A percentile compares a stretch with the other conserved stretches of the same genome.
These are phyloP conservation scores for Nannizziopsis barbatae DNA, from an alignment of 2,329 filamentous ascomycete genomes.

Conservation along the genomic window DNA sequence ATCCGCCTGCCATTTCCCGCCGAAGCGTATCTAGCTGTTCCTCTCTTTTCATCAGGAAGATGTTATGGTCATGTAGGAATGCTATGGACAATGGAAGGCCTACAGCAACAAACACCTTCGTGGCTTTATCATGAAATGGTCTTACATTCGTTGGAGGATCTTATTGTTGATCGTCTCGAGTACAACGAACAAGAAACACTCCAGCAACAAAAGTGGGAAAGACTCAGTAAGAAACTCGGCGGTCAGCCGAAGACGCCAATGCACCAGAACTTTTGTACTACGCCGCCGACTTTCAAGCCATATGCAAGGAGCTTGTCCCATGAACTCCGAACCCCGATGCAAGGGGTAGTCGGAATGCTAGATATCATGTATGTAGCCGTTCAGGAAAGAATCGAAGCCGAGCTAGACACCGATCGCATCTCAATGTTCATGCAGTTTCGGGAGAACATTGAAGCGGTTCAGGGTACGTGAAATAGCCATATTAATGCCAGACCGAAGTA, in stretches of 20 bases:
- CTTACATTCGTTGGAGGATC: slow-evolving; percentile 56
- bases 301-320: slow-evolving; percentile 63
- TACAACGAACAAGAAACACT: slow-evolving; percentile 4
- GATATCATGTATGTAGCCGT: slow-evolving; percentile 67
- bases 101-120: slow-evolving; percentile 44
- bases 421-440: slow-evolving; percentile 52
- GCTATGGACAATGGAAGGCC: slow-evolving; percentile 57
- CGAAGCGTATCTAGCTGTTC: slow-evolving; percentile 57
- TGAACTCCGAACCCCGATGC: slow-evolving; percentile 62
- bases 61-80: slow-evolving; percentile 61
- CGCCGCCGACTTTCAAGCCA: slow-evolving; percentile 50
- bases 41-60: slow-evolving; percentile 53
- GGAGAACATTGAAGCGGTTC: slow-evolving; percentile 59
- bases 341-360: slow-evolving; percentile 64
- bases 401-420: slow-evolving; percentile 41
- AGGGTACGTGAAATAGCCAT: slow-evolving; percentile 38
- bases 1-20: slow-evolving; percentile 50
- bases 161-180: slow-evolving; percentile 44
- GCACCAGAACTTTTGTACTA: slow-evolving; percentile 17
- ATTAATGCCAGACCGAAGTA: neutral
- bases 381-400: slow-evolving; percentile 50
- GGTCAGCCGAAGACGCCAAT: slow-evolving; percentile 16
- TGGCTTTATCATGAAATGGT: slow-evolving; percentile 60
- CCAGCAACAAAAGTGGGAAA: slow-evolving; percentile 33
- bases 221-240: slow-evolving; percentile 16